Evolutionary conservation across 805 yeast species (phyloP).

Genomic region (Kregervanrija pseudodelftensis): DNA sequence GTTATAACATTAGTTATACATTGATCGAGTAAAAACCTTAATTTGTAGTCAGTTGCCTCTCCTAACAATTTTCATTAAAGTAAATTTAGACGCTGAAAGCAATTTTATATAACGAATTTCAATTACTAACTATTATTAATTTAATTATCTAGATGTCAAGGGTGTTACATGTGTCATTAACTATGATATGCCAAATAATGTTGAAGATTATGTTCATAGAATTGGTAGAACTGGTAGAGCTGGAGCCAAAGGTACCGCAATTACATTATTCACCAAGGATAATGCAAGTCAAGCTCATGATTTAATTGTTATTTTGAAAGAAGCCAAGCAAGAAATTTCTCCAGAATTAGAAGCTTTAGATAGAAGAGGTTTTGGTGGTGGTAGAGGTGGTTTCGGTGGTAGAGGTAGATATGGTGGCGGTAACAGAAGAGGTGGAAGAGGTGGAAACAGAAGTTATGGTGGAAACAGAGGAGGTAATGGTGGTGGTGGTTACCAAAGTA

Average conservation of each 20-base stretch:
- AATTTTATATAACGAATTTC: background rate
- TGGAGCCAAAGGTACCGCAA: slow-evolving; percentile 92
- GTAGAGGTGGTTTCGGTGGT: slow-evolving; percentile 51
- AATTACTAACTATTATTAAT: slow-evolving; percentile 14
- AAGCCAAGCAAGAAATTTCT: slow-evolving; percentile 90
- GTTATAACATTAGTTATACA: too few relatives aligned
- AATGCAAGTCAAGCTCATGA: slow-evolving; percentile 87
- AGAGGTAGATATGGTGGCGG: slow-evolving; percentile 42
- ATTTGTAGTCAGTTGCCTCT: too few relatives aligned
- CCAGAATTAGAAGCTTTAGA: slow-evolving; percentile 71
- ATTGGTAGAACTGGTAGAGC: slow-evolving; percentile 99
- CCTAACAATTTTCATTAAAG: too few relatives aligned
- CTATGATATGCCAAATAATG: slow-evolving; percentile 96
- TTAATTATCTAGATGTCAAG: slow-evolving; percentile 68
- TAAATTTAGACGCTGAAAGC: too few relatives aligned
- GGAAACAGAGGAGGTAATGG: slow-evolving; percentile 17
- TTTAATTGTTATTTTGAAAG: slow-evolving; percentile 81
- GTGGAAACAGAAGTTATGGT: slow-evolving; percentile 27
- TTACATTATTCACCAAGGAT: slow-evolving; percentile 85
- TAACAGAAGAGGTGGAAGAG: slow-evolving; percentile 30
- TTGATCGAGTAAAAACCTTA: too few relatives aligned
- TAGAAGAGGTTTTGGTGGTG: slow-evolving; percentile 54
- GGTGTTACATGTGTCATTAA: slow-evolving; percentile 92
- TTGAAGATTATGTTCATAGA: slow-evolving; percentile 97
- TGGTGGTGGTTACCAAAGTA: slow-evolving; percentile 27